phyloP scores from a whole-genome alignment of 208 protist species.

The Leishmania gerbilli region DNA sequence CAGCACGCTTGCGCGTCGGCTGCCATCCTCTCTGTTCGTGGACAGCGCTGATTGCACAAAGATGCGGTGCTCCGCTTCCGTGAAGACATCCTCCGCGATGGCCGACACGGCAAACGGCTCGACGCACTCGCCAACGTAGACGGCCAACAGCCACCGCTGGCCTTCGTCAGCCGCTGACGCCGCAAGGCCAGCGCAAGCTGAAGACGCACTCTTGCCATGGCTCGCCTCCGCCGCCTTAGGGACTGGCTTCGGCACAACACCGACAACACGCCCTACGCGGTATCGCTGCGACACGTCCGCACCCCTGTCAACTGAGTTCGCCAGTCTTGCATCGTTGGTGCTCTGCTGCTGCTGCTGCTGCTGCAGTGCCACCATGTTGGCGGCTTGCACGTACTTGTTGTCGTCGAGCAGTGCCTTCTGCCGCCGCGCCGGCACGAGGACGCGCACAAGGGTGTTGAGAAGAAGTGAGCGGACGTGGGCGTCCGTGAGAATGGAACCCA shows the following conservation, averaged over 20 bases:
- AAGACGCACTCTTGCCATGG: neutral
- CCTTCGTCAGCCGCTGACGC: conserved; percentile 20
- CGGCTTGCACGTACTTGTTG: conserved; percentile 54
- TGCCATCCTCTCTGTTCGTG: conserved; percentile 23
- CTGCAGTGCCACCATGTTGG: conserved; percentile 8
- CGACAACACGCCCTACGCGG: conserved; percentile 68
- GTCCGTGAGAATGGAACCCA: conserved; percentile 42
- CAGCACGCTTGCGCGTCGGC: conserved; percentile 19
- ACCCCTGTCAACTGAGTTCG: neutral
- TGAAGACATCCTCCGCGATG: conserved; percentile 58
- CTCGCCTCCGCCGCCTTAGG: neutral
- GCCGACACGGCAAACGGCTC: conserved; percentile 50
- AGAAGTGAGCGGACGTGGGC: conserved; percentile 50
- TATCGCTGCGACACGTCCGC: conserved; percentile 25
- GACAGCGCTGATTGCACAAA: conserved; percentile 64
- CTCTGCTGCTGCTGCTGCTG: conserved; percentile 2
- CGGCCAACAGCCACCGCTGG: conserved; percentile 56
- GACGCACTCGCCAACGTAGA: conserved; percentile 72
- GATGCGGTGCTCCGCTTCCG: conserved; percentile 55
- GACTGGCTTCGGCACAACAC: conserved; percentile 48
- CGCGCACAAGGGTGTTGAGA: conserved; percentile 54
- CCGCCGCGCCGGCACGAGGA: conserved; percentile 52
- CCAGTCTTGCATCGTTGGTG: neutral
- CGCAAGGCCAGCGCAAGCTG: neutral
- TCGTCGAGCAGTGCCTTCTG: conserved; percentile 44